Evolutionary conservation across 345 rosid genomes (phyloP), one percentile per base, ranked within the genome.

Genomic region (Erucastrum elatum): DNA sequence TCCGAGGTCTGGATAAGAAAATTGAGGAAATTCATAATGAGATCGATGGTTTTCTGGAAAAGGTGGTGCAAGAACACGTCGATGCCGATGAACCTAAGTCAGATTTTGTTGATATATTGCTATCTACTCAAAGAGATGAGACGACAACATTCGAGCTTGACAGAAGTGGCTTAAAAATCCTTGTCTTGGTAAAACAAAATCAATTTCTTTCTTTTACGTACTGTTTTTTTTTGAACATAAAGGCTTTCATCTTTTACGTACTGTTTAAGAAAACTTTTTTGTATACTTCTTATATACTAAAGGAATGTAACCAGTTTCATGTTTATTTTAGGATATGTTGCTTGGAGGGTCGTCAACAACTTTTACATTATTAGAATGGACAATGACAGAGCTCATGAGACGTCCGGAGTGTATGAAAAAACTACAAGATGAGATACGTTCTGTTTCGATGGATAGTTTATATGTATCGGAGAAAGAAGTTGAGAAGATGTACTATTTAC

Each of bases 11-110:
- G 37, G n/a, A 72, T 37, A 41, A 39, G 9, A 65, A 39, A 49
- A 1, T 69, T 5, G 74, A 79, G 10, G 61, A 35, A 49, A 61
- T 81, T 1, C n/a, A 39, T 1, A 76, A 34, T 37, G 75, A 81
- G 44, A 30, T 84, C 0, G 84, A 84, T 33, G 61, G 29, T 0
- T 76, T 84, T 37, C 46, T 78, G 0, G 83, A 72, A 3, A 72
- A 62, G 58, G 41, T 76, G 2, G 39, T 84, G 5, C 34, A 74
- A 15, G 68, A 70, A 17, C 79, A 68, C 39, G 31, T 34, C n/a
- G 65, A 75, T 37, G 10, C 39, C 25, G 63, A 21, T 3, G 15
- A 30, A 27, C 34, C 41, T 0, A 46, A 1, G 16, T 37, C 60
- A 25, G 69, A 17, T 8, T 64, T 68, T 68, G 60, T 30, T 46